Evolutionary conservation across 192 early-diverging fungal genomes (phyloP), one percentile per base, ranked within the genome.

Genomic region (Coemansia sp.): DNA sequence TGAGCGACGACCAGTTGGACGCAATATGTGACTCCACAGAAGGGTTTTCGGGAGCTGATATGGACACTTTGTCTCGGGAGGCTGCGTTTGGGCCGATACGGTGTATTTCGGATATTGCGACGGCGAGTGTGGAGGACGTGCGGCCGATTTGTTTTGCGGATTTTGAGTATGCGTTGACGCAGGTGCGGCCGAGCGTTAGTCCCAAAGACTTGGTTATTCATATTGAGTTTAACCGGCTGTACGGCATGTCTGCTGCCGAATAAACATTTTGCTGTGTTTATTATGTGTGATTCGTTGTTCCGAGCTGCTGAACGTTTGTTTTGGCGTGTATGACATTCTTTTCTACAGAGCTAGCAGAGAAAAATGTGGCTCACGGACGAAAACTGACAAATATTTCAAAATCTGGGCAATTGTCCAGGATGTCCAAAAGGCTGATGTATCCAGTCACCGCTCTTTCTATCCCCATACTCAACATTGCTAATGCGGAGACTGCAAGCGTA

Each of bases 41-140:
- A 35, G 88, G 93, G 5, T 95, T 89, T 66, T 92, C 90, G 10
- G 94, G 94, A 0, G 93, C 92, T 3, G 94, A 97, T 60, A 90
- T 95, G 87, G 90, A 90, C 52, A 89, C 90, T 22, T 81, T 97
- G 23, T 88, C 92, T 60, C 77, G 91, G 2, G 87, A 89, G 67
- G 88, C 88, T 0, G 88, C 88, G 3, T 71, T 83, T 63, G 92
- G 92, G 0, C 92, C 93, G 0, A 84, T 94, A 22, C 76, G 93
- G n/a, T 50, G 85, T 66, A 85, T 93, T 48, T n/a, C 67, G 19
- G 81, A 88, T 24, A 86, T 92, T 49, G 38, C 66, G 17, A 63
- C 77, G 2, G 79, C 84, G 9, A 70, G 70, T 63, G 49, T 82
- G 3, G 82, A 87, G 4, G 87, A 91, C 57, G 88, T 94, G n/a